Percentiles rank a stretch among this genome's conserved stretches.
Evolutionary conservation across 805 yeast genomes (phyloP).

Genomic region (Nakazawaea holstii): DNA sequence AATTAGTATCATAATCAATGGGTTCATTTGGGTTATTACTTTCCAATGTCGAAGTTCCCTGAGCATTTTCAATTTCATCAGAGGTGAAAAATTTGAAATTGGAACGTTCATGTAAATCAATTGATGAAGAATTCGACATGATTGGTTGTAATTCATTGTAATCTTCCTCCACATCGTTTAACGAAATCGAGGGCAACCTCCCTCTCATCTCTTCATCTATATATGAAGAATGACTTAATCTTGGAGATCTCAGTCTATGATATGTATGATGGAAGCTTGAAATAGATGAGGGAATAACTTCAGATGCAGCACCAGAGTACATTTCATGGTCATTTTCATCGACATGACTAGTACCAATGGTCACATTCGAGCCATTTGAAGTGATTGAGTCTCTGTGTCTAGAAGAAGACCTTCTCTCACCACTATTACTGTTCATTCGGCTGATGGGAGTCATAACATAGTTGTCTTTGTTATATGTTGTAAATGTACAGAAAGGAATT

Average conservation of each 20-base stretch:
- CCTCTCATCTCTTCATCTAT: constrained; percentile 6
- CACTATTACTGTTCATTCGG: neutral
- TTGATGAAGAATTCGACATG: constrained; percentile 28
- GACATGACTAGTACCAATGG: constrained; percentile 14
- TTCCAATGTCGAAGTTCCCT: constrained; percentile 76
- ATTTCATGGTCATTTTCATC: constrained; percentile 68
- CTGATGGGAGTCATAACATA: constrained; percentile 1
- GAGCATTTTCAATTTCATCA: constrained; percentile 81
- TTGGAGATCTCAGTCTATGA: constrained; percentile 24
- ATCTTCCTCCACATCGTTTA: constrained; percentile 10
- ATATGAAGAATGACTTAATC: constrained; percentile 8
- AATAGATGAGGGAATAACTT: constrained; percentile 71
- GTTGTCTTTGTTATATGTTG: neutral
- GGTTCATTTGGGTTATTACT: constrained; percentile 28
- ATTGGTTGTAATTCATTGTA: constrained; percentile 27
- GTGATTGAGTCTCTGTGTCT: constrained; percentile 25
- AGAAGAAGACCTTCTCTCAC: constrained; percentile 18
- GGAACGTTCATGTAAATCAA: constrained; percentile 30
- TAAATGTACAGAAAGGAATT: too few relatives aligned
- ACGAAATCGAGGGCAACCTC: constrained; percentile 9
- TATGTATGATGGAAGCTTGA: constrained; percentile 72
- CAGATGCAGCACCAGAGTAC: constrained; percentile 74
- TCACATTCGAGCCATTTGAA: constrained; percentile 16
- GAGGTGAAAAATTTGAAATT: constrained; percentile 78
- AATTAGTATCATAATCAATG: constrained; percentile 68